Evolutionary conservation across 805 yeast genomes (phyloP).

Genomic region (Nakazawaea peltata): DNA sequence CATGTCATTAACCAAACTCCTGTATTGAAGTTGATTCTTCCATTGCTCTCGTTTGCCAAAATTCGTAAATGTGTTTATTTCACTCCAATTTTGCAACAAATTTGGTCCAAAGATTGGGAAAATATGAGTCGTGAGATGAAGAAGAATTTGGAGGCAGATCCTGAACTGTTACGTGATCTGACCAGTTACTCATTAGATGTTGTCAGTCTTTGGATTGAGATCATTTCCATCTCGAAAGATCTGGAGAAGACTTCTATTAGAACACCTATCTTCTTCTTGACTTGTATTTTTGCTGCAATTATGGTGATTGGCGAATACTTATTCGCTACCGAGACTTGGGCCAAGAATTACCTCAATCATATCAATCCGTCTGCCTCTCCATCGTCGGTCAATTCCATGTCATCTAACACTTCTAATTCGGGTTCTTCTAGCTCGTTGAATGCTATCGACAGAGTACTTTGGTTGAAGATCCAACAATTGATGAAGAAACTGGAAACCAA

Average conservation of each 20-base stretch:
- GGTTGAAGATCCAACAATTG: slow-evolving; percentile 56
- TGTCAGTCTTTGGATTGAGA: slow-evolving; percentile 63
- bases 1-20: slow-evolving; percentile 43
- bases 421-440: slow-evolving; percentile 20
- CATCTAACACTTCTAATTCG: slow-evolving; percentile 8
- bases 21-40: slow-evolving; percentile 56
- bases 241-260: slow-evolving; percentile 60
- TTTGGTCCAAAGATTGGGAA: slow-evolving; percentile 62
- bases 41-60: slow-evolving; percentile 58
- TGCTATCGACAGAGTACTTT: slow-evolving; percentile 48
- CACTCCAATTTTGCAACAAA: slow-evolving; percentile 51
- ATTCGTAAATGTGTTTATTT: slow-evolving; percentile 55
- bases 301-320: slow-evolving; percentile 58
- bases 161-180: slow-evolving; percentile 60
- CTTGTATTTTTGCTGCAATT: slow-evolving; percentile 59
- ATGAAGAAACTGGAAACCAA: slow-evolving; percentile 54
- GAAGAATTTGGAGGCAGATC: slow-evolving; percentile 35
- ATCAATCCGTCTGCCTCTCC: slow-evolving; percentile 11
- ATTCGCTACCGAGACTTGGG: slow-evolving; percentile 47
- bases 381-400: neutral
- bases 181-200: slow-evolving; percentile 49
- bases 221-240: slow-evolving; percentile 56
- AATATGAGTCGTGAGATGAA: slow-evolving; percentile 51
- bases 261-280: slow-evolving; percentile 69
- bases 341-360: slow-evolving; percentile 23